Conservation (phyloP, 345 rosid genomes). For the Lenwebbia sp. region DNA sequence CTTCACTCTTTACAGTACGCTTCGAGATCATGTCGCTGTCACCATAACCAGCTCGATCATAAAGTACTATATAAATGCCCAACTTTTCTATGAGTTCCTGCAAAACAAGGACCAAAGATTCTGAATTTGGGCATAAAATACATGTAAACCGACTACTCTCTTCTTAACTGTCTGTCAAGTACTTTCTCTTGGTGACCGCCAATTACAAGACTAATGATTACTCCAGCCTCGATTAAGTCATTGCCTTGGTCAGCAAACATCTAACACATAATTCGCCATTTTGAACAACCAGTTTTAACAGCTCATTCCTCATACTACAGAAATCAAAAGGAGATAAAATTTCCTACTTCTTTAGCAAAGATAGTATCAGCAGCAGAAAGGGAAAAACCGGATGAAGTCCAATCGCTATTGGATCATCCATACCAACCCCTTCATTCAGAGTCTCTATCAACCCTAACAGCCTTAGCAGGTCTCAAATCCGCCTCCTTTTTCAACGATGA, state of each 20-base stretch:
- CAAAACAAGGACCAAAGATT: constrained; percentile 22
- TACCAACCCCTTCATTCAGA: background rate
- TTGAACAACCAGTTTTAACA: background rate
- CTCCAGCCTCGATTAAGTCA: background rate
- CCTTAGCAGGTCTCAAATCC: background rate
- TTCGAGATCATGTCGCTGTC: constrained; percentile 68
- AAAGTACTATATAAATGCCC: constrained; percentile 56
- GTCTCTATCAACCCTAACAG: background rate
- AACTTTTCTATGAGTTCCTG: constrained; percentile 64
- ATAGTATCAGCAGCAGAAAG: background rate
- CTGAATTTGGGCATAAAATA: background rate
- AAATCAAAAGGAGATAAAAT: background rate
- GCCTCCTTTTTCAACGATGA: background rate
- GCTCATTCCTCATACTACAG: background rate
- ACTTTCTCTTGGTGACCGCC: background rate
- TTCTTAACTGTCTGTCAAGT: background rate
- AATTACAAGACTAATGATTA: background rate
- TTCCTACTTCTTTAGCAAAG: background rate
- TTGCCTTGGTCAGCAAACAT: background rate
- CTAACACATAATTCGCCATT: background rate
- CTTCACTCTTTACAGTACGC: constrained; percentile 71
- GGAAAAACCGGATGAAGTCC: background rate
- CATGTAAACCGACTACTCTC: background rate
- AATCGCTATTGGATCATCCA: background rate
- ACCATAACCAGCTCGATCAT: constrained; percentile 90